These are phyloP conservation scores for Phyllosticta citrichinensis DNA, from an alignment of 2,329 filamentous ascomycete species.

Conservation along the genomic window DNA sequence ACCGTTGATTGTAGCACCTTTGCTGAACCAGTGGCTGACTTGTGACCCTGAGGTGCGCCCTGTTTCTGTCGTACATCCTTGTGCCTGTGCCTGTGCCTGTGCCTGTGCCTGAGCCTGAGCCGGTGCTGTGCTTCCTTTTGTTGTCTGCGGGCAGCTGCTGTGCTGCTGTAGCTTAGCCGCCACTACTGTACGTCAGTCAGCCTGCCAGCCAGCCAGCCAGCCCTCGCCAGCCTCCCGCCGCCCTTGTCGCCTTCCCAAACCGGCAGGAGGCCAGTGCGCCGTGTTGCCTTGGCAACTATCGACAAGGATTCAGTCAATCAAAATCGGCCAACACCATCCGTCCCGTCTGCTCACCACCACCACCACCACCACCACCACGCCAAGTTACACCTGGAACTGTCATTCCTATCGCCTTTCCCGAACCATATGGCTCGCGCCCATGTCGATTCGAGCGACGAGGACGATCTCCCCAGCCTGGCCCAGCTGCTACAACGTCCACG, in stretches of 20 bases:
- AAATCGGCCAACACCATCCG: background rate
- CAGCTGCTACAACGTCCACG: background rate
- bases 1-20: background rate
- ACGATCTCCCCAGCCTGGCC: background rate
- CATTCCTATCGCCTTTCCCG: background rate
- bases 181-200: too few relatives aligned
- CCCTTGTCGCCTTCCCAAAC: background rate
- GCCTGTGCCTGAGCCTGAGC: too few relatives aligned
- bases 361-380: background rate
- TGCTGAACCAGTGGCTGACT: background rate
- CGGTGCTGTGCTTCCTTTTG: background rate
- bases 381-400: background rate
- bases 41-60: too few relatives aligned
- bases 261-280: background rate
- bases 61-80: too few relatives aligned
- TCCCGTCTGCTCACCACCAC: background rate
- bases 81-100: too few relatives aligned
- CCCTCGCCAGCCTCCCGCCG: conserved; percentile 2
- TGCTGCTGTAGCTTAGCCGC: background rate
- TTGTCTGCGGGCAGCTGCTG: background rate
- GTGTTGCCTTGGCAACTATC: conserved; percentile 8
- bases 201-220: background rate
- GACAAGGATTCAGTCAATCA: background rate
- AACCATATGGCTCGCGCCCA: conserved; percentile 1
- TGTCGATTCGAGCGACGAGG: conserved; percentile 5